Conservation (phyloP, 148 eudicot species). For the Rhododendron vialii region DNA sequence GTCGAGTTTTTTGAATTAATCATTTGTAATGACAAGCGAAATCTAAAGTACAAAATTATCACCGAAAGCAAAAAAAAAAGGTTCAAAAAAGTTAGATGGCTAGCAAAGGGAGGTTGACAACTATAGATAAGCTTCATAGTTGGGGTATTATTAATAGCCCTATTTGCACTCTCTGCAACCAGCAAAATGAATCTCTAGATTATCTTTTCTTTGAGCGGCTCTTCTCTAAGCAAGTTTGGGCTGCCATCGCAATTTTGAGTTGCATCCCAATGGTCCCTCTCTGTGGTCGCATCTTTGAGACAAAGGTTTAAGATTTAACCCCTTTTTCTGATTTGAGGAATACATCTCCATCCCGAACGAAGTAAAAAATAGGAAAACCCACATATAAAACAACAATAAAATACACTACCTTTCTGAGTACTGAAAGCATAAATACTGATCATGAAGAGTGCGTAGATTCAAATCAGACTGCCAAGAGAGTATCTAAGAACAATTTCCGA, state of each 20-base stretch:
- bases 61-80: too few species aligned
- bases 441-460: slow-evolving; percentile 65
- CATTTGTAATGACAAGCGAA: background rate
- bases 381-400: background rate
- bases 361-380: background rate
- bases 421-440: slow-evolving; percentile 79
- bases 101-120: background rate
- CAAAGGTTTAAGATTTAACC: background rate
- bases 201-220: too few species aligned
- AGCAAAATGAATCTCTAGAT: too few species aligned
- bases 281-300: background rate
- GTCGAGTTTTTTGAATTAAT: background rate
- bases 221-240: too few species aligned
- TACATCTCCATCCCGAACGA: background rate
- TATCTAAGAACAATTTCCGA: slow-evolving; percentile 42
- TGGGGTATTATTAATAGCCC: background rate
- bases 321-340: background rate
- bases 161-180: background rate
- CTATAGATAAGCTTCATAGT: background rate
- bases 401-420: slow-evolving; percentile 57
- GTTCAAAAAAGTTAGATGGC: background rate
- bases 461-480: slow-evolving; percentile 67
- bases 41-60: too few species aligned
- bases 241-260: too few species aligned
- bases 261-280: too few species aligned